phyloP scores from a whole-genome alignment of 2,329 filamentous ascomycete genomes.

The Cladophialophora bantiana region DNA sequence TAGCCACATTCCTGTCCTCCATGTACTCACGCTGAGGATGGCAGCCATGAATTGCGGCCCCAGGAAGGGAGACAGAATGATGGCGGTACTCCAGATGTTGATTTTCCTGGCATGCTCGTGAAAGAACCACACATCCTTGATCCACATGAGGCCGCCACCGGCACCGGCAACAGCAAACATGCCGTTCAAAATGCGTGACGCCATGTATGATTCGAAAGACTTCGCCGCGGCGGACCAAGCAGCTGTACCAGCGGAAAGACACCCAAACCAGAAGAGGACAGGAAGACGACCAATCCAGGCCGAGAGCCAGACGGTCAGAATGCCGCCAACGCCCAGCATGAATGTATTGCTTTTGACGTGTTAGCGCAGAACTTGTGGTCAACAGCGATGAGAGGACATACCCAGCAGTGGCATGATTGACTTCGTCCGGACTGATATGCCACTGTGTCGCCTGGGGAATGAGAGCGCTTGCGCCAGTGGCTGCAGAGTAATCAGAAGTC shows the following conservation, averaged over 20 bases:
- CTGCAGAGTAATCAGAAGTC: conserved; percentile 59
- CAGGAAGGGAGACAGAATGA: conserved; percentile 51
- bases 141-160: conserved; percentile 57
- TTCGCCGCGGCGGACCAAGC: conserved; percentile 55
- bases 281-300: conserved; percentile 56
- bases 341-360: conserved; percentile 55
- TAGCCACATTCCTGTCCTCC: conserved; percentile 45
- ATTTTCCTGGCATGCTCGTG: conserved; percentile 57
- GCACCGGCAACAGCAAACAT: conserved; percentile 55
- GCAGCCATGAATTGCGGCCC: conserved; percentile 56
- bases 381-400: conserved; percentile 7
- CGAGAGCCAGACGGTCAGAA: conserved; percentile 51
- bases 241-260: conserved; percentile 43
- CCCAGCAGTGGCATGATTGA: conserved; percentile 60
- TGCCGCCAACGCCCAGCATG: conserved; percentile 53
- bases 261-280: conserved; percentile 49
- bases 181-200: conserved; percentile 56
- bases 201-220: conserved; percentile 57
- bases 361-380: conserved; percentile 8
- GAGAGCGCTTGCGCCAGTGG: conserved; percentile 54
- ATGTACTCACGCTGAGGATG: conserved; percentile 53
- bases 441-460: conserved; percentile 57
- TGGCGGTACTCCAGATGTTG: conserved; percentile 49
- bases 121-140: conserved; percentile 68
- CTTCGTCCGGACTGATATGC: conserved; percentile 56